A percentile compares a stretch with the other conserved stretches of the same genome.
Conservation (phyloP, 2,329 filamentous ascomycete species). For the Venturia asperata region DNA sequence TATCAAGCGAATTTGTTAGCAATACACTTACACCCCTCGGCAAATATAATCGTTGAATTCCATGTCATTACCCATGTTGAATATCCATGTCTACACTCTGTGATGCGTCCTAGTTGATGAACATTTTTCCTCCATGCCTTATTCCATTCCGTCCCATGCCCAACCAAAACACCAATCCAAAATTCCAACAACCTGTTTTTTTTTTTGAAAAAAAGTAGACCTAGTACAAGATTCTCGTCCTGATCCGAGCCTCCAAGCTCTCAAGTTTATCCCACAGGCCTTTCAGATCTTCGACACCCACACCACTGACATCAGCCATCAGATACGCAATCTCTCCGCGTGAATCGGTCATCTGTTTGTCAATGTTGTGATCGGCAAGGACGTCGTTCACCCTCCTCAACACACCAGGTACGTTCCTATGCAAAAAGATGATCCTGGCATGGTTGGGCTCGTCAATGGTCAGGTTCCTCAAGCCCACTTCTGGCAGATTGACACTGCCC, state of each 20-base stretch:
- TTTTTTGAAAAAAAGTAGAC: not conserved
- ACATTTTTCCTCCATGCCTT: not conserved
- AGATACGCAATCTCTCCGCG: conserved; percentile 91
- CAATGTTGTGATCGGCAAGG: conserved; percentile 90
- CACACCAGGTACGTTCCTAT: conserved; percentile 93
- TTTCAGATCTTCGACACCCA: conserved; percentile 73
- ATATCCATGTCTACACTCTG: not conserved
- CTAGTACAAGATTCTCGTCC: conserved; percentile 18
- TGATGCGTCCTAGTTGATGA: not conserved
- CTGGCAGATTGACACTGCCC: conserved; percentile 94
- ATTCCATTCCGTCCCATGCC: not conserved
- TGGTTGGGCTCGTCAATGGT: conserved; percentile 85
- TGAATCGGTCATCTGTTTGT: conserved; percentile 97
- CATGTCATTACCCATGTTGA: not conserved
- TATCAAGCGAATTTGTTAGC: too few relatives aligned
- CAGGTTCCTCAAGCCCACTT: conserved; percentile 81
- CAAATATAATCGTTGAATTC: not conserved
- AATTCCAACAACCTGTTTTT: not conserved
- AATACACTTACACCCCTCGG: too few relatives aligned
- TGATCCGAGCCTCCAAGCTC: conserved; percentile 41
- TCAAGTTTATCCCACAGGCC: conserved; percentile 79
- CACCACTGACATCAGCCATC: conserved; percentile 93
- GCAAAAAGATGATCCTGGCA: conserved; percentile 91
- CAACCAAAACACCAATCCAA: not conserved
- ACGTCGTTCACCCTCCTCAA: conserved; percentile 87